Base-by-base conservation (phyloP, 1,139 yeast genomes). In the Suhomyces guaymorum region DNA sequence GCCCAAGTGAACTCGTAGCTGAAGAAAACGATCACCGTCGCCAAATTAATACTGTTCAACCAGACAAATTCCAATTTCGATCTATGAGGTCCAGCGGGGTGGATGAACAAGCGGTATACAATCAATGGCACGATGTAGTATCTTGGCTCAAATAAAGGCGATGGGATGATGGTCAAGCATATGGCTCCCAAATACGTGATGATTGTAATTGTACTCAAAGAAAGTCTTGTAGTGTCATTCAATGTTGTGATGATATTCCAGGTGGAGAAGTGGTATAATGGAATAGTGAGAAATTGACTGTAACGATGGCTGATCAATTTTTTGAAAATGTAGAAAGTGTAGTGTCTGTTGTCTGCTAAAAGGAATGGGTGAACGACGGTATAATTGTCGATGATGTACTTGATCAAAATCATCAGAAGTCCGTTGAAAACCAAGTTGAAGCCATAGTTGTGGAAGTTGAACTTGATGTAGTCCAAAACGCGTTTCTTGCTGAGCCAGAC, bases 321-420 rank as follows among this genome's bases (percentile, higher is more conserved):
- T 38, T 78, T 75, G 76, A 85, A 87, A 24, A 92, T 63, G 61
- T 92, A 94, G 55, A 92, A 92, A 0, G 96, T 81, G 55, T 80
- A 88, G 56, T 92, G 98, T 44, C 98, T 78, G 61, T 94, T 94
- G 57, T 94, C 99, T 0, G 98, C 95, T 31, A 90, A 68, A 26
- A 92, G 59, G 58, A 90, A 94, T 8, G 97, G 97, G 55, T 94
- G 98, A 4, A 81, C 81, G 7, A 82, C 68, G 0, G 96, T 85
- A 53, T 75, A 82, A 35, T 70, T 66, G 25, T 78, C 69, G 22
- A 88, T 72, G 2, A 78, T 52, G 17, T 63, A 47, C 42, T 66
- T 68, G 20, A 88, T 78, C 0, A 59, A 46, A n/a, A 42, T 47
- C 34, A 49, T 56, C 11, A 48, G 46, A 15, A 33, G 24, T 1